phyloP scores from a whole-genome alignment of 768 basidiomycete genomes.

The Clavulina sp. region DNA sequence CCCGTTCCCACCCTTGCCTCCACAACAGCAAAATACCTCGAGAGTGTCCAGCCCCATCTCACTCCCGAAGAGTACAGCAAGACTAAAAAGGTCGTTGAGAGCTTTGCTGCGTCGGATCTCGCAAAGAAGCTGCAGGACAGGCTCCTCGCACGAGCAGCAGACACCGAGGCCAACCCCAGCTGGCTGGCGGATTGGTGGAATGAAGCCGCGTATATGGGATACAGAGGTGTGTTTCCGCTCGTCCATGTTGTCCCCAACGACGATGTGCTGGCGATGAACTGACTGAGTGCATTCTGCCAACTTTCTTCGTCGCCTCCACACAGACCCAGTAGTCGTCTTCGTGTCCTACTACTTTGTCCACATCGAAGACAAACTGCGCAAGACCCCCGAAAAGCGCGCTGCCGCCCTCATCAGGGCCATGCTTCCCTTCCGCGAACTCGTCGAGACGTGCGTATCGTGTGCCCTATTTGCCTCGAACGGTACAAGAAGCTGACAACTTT shows the following conservation, averaged over 20 bases:
- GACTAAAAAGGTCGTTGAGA: slow-evolving; percentile 40
- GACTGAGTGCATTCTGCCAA: slow-evolving; percentile 2
- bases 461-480: background rate
- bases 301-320: slow-evolving; percentile 31
- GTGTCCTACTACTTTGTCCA: slow-evolving; percentile 96
- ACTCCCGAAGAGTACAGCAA: slow-evolving; percentile 40
- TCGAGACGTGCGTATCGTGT: slow-evolving; percentile 44
- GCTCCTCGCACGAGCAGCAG: slow-evolving; percentile 53
- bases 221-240: slow-evolving; percentile 13
- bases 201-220: slow-evolving; percentile 48
- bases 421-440: slow-evolving; percentile 66
- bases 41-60: slow-evolving; percentile 63
- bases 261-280: background rate
- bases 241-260: background rate
- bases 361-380: slow-evolving; percentile 38
- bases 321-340: slow-evolving; percentile 79
- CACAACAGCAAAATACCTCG: slow-evolving; percentile 78
- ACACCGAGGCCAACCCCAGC: slow-evolving; percentile 33
- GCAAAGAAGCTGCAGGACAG: slow-evolving; percentile 60
- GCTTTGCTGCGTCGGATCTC: slow-evolving; percentile 53
- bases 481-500: background rate
- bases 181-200: slow-evolving; percentile 99
- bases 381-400: slow-evolving; percentile 49
- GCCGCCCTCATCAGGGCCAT: slow-evolving; percentile 73
- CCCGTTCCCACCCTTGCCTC: slow-evolving; percentile 74